Conservation (phyloP, 805 yeast species). For the Pichia occidentalis region DNA sequence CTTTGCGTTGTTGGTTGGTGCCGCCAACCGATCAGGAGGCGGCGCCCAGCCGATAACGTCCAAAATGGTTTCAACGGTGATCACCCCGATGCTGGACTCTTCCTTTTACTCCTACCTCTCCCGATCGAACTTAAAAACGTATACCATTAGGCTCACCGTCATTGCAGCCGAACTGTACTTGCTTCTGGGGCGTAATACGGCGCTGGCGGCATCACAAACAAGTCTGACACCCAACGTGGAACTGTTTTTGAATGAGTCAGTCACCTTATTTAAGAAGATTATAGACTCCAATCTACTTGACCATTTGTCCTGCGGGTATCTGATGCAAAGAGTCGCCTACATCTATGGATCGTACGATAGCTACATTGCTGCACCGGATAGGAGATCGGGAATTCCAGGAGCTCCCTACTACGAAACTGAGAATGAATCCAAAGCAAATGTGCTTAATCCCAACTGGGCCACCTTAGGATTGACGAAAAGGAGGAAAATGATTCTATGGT, state of each 20-base stretch:
- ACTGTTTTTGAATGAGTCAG: constrained; percentile 40
- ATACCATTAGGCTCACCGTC: constrained; percentile 62
- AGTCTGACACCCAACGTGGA: constrained; percentile 18
- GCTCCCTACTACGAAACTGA: constrained; percentile 30
- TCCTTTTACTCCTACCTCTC: constrained; percentile 70
- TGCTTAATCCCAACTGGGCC: constrained; percentile 35
- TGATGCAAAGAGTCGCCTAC: constrained; percentile 34
- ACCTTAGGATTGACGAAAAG: constrained; percentile 51
- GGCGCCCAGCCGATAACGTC: constrained; percentile 30
- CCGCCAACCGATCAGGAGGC: constrained; percentile 26
- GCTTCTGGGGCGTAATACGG: constrained; percentile 31
- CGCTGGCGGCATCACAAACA: constrained; percentile 1
- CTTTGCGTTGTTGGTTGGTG: constrained; percentile 57
- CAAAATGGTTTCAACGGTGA: constrained; percentile 46
- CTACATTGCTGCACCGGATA: constrained; percentile 16
- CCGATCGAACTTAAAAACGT: constrained; percentile 60
- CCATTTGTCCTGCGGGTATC: constrained; percentile 35
- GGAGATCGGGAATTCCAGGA: not conserved
- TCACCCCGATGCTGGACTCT: constrained; percentile 61
- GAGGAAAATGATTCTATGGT: constrained; percentile 76
- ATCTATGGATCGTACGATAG: constrained; percentile 24
- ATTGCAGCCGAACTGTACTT: constrained; percentile 66
- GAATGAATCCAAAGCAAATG: constrained; percentile 27
- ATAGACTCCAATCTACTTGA: constrained; percentile 40
- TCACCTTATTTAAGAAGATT: constrained; percentile 38